phyloP scores from a whole-genome alignment of 306 rosid genomes.

The Cicer judaicum region DNA sequence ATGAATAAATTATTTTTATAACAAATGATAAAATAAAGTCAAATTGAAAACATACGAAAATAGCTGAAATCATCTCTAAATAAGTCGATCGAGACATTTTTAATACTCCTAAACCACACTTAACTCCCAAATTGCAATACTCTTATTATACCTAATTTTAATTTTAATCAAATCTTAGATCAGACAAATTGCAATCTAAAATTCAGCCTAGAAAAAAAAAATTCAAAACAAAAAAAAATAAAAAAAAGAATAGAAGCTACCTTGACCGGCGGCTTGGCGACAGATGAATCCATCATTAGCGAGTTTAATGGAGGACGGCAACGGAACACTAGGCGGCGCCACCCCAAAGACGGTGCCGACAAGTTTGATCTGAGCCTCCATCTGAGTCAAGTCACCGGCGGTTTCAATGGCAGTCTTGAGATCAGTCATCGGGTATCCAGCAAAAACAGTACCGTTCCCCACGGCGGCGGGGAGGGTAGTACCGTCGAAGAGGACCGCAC shows the following conservation, averaged over 20 bases:
- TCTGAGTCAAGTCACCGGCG: slow-evolving; percentile 89
- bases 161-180: not conserved
- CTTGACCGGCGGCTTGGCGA: slow-evolving; percentile 51
- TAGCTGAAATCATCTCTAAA: not conserved
- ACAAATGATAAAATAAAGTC: not conserved
- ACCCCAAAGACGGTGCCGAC: slow-evolving; percentile 86
- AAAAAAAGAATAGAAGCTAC: slow-evolving; percentile 37
- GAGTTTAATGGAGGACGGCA: slow-evolving; percentile 72
- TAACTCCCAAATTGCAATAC: not conserved
- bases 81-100: not conserved
- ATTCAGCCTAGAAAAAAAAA: not conserved
- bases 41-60: not conserved
- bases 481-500: slow-evolving; percentile 73
- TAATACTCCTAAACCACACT: not conserved
- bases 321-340: slow-evolving; percentile 66
- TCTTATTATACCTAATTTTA: not conserved
- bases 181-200: slow-evolving; percentile 5
- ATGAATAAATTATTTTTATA: not conserved
- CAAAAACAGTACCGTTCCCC: slow-evolving; percentile 77
- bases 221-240: not conserved
- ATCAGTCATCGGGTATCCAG: slow-evolving; percentile 81
- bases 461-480: slow-evolving; percentile 61
- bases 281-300: slow-evolving; percentile 84
- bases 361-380: slow-evolving; percentile 68
- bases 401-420: slow-evolving; percentile 90